phyloP scores from a whole-genome alignment of 2,329 filamentous ascomycete species.

The Phaeoacremonium minimum region DNA sequence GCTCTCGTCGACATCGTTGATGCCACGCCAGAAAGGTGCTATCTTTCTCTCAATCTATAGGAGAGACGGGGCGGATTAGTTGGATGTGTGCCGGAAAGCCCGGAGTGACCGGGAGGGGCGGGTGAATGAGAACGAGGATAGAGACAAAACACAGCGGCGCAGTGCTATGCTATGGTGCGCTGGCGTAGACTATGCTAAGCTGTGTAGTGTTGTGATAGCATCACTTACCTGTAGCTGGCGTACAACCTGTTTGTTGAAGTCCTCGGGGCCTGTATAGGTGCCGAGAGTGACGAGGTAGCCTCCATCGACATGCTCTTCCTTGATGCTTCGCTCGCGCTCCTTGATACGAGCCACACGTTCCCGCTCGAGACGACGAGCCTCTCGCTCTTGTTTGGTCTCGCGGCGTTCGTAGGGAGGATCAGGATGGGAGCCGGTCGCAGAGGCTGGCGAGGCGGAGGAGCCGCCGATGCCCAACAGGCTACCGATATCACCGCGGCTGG shows the following conservation, averaged over 20 bases:
- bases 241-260: constrained; percentile 86
- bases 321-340: constrained; percentile 86
- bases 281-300: constrained; percentile 93
- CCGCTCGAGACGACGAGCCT: constrained; percentile 78
- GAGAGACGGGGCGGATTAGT: no score
- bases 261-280: constrained; percentile 86
- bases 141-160: no score
- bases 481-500: constrained; percentile 40
- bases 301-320: constrained; percentile 89
- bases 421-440: constrained; percentile 31
- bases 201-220: not conserved
- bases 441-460: constrained; percentile 25
- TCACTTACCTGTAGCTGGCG: constrained; percentile 78
- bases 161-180: no score
- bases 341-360: constrained; percentile 72
- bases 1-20: constrained; percentile 81
- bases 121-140: no score
- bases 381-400: constrained; percentile 88
- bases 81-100: no score
- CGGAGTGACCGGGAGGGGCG: no score
- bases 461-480: constrained; percentile 38
- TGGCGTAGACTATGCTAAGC: no score
- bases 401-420: constrained; percentile 56
- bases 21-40: constrained; percentile 91
- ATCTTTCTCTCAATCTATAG: constrained; percentile 82